A percentile compares a stretch with the other conserved stretches of the same genome.
These are phyloP conservation scores for Leccinum huronense DNA, from an alignment of 1,284 basidiomycete genomes.

Conservation along the genomic window DNA sequence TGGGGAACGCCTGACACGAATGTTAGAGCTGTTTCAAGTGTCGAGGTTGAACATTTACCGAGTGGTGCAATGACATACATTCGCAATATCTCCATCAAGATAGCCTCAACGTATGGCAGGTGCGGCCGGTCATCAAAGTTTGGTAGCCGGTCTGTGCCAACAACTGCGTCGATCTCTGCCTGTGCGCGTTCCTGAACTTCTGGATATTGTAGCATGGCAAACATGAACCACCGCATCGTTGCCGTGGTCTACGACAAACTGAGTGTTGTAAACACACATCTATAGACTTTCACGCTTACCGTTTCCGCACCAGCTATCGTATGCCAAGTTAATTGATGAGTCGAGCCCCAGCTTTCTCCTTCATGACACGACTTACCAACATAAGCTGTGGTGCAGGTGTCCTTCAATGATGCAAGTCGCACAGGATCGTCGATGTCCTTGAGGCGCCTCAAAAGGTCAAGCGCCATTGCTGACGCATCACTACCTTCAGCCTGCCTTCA, in stretches of 20 bases:
- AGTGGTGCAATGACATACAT: constrained; percentile 44
- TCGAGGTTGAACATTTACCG: constrained; percentile 2
- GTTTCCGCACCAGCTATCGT: constrained; percentile 26
- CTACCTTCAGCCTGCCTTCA: constrained; percentile 14
- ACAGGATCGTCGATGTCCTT: constrained; percentile 6
- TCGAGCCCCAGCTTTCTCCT: background rate
- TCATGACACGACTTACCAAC: constrained; percentile 19
- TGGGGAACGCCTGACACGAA: constrained; percentile 42
- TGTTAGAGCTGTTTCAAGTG: background rate
- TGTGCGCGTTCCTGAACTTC: constrained; percentile 44
- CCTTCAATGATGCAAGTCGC: constrained; percentile 16
- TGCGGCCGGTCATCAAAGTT: constrained; percentile 39
- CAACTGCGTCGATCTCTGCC: constrained; percentile 43
- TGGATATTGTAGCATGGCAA: constrained; percentile 50
- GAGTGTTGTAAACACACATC: background rate
- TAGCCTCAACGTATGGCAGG: constrained; percentile 46
- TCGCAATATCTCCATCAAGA: constrained; percentile 51
- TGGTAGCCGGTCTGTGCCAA: constrained; percentile 40
- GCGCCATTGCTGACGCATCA: constrained; percentile 14
- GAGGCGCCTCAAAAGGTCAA: constrained; percentile 16
- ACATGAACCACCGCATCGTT: constrained; percentile 44
- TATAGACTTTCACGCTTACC: constrained; percentile 9
- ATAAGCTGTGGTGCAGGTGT: constrained; percentile 26
- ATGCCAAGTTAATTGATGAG: background rate
- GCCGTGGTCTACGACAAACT: constrained; percentile 40